Evolutionary conservation across 352 stramenopile species (phyloP).

Genomic region (Globisporangium spinosum): DNA sequence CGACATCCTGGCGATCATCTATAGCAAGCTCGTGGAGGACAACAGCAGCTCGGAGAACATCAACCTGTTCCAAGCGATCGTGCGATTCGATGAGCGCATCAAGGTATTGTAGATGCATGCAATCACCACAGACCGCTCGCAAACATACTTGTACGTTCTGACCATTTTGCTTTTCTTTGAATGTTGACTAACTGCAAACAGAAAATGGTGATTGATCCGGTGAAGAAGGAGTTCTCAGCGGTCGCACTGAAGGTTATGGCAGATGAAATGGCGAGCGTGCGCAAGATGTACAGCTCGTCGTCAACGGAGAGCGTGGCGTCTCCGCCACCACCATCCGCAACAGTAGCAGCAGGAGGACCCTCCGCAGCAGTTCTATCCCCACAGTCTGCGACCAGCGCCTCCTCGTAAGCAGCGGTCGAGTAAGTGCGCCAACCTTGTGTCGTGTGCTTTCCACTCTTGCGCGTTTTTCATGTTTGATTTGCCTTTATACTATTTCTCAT

Average conservation of each 20-base stretch:
- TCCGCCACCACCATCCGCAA: neutral
- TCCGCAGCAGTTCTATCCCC: neutral
- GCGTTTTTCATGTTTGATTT: neutral
- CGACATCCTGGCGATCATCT: constrained; percentile 78
- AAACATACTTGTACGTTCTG: neutral
- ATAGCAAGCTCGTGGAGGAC: constrained; percentile 80
- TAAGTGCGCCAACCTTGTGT: neutral
- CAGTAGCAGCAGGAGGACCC: neutral
- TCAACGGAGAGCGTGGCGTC: neutral
- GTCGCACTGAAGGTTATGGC: constrained; percentile 53
- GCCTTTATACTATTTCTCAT: neutral
- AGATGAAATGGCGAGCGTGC: constrained; percentile 55
- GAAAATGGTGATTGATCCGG: constrained; percentile 83
- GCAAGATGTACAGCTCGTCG: constrained; percentile 41
- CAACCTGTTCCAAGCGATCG: constrained; percentile 70
- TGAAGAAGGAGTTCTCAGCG: constrained; percentile 77
- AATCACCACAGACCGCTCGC: neutral
- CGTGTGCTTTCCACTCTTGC: neutral
- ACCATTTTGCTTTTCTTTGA: neutral
- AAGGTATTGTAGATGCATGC: constrained; percentile 39
- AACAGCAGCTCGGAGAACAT: constrained; percentile 70
- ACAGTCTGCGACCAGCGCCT: neutral
- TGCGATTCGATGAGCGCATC: constrained; percentile 79
- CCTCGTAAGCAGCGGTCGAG: neutral
- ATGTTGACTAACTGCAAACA: constrained; percentile 16